Evolutionary conservation across 352 stramenopile genomes (phyloP).

Genomic region (Pythium phragmiticola): DNA sequence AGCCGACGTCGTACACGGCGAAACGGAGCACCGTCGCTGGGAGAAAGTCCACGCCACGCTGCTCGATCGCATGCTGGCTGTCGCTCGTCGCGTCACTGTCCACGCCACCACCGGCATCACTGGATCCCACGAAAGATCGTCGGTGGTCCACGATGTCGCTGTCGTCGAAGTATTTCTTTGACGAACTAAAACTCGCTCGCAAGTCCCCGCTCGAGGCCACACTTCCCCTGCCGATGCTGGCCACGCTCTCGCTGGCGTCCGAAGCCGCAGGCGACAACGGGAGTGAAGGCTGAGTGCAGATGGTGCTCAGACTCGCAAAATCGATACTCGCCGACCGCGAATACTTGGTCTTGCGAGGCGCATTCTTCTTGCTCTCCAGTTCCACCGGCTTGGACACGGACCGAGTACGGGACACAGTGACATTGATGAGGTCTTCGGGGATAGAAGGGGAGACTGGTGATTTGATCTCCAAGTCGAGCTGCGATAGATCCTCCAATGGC

Average conservation of each 20-base stretch:
- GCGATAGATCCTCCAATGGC: neutral
- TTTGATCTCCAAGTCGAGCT: neutral
- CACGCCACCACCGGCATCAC: conserved; percentile 9
- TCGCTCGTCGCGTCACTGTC: conserved; percentile 14
- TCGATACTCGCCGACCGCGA: conserved; percentile 74
- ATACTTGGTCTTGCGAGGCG: conserved; percentile 51
- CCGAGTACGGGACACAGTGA: conserved; percentile 2
- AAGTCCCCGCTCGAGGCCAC: conserved; percentile 19
- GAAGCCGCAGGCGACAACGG: conserved; percentile 9
- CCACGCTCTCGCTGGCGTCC: conserved; percentile 20
- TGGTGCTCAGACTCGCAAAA: conserved; percentile 50
- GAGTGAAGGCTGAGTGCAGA: conserved; percentile 17
- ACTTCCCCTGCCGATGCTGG: conserved; percentile 5
- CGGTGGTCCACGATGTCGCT: conserved; percentile 73
- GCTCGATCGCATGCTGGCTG: neutral
- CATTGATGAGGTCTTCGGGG: conserved; percentile 9
- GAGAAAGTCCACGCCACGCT: conserved; percentile 24
- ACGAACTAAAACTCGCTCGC: conserved; percentile 30
- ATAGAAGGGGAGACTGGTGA: conserved; percentile 18
- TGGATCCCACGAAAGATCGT: conserved; percentile 16
- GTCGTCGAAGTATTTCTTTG: conserved; percentile 75
- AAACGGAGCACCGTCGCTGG: conserved; percentile 71
- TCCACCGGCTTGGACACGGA: conserved; percentile 9
- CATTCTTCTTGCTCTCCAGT: conserved; percentile 5
- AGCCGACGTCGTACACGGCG: conserved; percentile 69